phyloP scores from a whole-genome alignment of 1,139 yeast genomes.

The Candida sanyaensis region DNA sequence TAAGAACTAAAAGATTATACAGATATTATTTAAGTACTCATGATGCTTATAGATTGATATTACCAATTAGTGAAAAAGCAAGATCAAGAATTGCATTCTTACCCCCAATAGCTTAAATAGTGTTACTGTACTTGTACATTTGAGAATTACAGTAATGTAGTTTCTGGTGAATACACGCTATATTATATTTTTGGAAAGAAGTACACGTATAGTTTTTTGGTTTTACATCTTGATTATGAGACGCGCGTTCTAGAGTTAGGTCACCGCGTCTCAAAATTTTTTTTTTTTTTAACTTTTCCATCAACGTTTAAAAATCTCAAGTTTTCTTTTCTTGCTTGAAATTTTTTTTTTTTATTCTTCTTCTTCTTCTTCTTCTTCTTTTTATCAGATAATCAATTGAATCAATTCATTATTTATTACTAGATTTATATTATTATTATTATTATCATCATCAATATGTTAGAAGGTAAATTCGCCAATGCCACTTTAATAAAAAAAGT shows the following conservation, averaged over 20 bases:
- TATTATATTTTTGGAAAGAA: neutral
- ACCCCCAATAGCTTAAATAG: conserved; percentile 13
- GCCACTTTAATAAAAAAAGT: conserved; percentile 90
- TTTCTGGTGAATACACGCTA: neutral
- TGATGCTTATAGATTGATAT: conserved; percentile 83
- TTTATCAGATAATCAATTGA: neutral
- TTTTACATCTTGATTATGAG: neutral
- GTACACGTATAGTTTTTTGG: neutral
- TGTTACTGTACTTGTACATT: no score
- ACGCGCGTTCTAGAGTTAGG: no score
- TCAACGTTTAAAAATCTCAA: neutral
- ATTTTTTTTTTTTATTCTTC: neutral
- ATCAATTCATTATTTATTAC: neutral
- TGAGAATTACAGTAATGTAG: neutral
- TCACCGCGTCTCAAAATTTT: neutral
- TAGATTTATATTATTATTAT: neutral
- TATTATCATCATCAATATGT: no score
- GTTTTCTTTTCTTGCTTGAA: neutral
- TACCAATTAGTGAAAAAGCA: conserved; percentile 34
- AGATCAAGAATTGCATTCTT: conserved; percentile 36
- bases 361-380: conserved; percentile 1
- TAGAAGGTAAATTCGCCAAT: conserved; percentile 96
- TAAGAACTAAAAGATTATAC: conserved; percentile 77
- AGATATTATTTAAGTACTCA: conserved; percentile 89
- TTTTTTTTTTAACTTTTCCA: neutral